Percentiles rank a stretch among this genome's conserved stretches.
phyloP scores from a whole-genome alignment of 306 rosid genomes.

The Herpetospermum pedunculosum region DNA sequence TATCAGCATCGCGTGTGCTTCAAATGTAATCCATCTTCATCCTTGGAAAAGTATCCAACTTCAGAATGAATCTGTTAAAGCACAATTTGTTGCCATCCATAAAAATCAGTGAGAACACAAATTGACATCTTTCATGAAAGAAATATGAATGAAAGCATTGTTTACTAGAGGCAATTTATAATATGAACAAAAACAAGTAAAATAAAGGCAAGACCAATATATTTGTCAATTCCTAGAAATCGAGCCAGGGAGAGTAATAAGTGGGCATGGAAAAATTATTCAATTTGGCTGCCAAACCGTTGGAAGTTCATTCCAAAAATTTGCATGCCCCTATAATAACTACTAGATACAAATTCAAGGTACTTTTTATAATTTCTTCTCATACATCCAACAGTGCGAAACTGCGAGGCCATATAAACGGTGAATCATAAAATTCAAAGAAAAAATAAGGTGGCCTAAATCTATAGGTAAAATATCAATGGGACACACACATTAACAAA shows the following conservation, averaged over 20 bases:
- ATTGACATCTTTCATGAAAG: neutral
- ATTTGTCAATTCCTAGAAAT: neutral
- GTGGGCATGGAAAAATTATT: too few species aligned
- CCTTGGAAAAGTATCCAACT: constrained; percentile 28
- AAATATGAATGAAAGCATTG: neutral
- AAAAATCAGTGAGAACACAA: neutral
- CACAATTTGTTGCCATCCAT: neutral
- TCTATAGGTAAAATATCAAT: neutral
- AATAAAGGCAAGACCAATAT: neutral
- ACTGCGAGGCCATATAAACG: too few species aligned
- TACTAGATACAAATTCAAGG: too few species aligned
- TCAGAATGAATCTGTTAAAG: constrained; percentile 2
- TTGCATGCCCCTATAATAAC: too few species aligned
- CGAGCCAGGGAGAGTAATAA: neutral
- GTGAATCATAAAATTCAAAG: neutral
- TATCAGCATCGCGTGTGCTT: constrained; percentile 12
- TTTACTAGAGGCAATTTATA: neutral
- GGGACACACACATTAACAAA: neutral
- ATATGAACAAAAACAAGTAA: neutral
- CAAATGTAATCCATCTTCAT: constrained; percentile 25
- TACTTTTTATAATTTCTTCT: too few species aligned
- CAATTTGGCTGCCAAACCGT: too few species aligned
- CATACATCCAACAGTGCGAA: too few species aligned
- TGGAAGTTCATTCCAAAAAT: too few species aligned
- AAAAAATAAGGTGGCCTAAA: neutral